A percentile compares a stretch with the other conserved stretches of the same genome.
These are phyloP conservation scores for Wolfiporia cocos DNA, from an alignment of 1,284 basidiomycete species.

Conservation along the genomic window DNA sequence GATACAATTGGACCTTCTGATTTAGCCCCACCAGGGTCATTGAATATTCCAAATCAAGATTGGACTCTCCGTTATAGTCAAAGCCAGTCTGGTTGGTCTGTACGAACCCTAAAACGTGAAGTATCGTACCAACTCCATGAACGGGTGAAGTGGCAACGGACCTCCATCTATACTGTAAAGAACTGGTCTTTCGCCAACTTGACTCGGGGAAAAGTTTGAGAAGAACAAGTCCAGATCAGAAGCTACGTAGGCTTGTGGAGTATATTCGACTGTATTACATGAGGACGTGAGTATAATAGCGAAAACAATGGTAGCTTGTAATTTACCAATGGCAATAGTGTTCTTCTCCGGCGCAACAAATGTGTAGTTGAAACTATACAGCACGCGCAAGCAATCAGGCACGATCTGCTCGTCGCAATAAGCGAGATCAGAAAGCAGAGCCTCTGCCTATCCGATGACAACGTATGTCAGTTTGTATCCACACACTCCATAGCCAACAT, in stretches of 20 bases:
- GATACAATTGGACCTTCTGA: constrained; percentile 31
- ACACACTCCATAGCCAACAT: not conserved
- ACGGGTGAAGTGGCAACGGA: constrained; percentile 8
- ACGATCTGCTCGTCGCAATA: constrained; percentile 10
- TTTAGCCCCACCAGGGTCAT: constrained; percentile 37
- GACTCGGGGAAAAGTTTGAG: constrained; percentile 23
- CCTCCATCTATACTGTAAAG: constrained; percentile 38
- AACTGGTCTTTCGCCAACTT: constrained; percentile 23
- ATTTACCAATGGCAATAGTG: constrained; percentile 10
- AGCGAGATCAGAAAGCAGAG: not conserved
- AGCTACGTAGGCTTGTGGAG: constrained; percentile 29
- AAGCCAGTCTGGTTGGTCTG: constrained; percentile 19
- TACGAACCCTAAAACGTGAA: constrained; percentile 4
- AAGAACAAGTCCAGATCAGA: constrained; percentile 39
- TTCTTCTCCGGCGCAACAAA: constrained; percentile 8
- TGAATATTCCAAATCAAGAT: constrained; percentile 45
- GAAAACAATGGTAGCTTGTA: not conserved
- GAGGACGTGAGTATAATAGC: not conserved
- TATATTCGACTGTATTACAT: constrained; percentile 7
- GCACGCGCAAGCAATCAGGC: constrained; percentile 10
- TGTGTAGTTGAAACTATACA: constrained; percentile 12
- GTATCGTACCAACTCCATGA: not conserved
- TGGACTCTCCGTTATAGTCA: constrained; percentile 40
- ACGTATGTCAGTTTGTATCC: not conserved
- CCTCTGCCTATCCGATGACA: not conserved